These are phyloP conservation scores for Lecanosticta acicola DNA, from an alignment of 2,329 filamentous ascomycete species.

Conservation along the genomic window DNA sequence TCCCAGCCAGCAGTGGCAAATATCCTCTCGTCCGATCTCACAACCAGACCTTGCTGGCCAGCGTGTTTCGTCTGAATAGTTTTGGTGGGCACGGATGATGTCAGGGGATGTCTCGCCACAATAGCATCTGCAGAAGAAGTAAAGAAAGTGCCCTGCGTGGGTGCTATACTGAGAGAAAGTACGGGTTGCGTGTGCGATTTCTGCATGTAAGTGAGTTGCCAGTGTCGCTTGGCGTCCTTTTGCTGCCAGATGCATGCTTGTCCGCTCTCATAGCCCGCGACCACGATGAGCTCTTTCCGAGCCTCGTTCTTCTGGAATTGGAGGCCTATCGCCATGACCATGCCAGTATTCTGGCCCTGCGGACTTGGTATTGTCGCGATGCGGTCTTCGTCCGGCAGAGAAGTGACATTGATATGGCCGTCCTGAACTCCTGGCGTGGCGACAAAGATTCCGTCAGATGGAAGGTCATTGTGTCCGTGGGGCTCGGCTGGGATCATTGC, in stretches of 20 bases:
- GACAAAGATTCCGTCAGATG: constrained; percentile 50
- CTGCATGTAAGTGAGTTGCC: constrained; percentile 56
- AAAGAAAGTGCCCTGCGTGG: constrained; percentile 55
- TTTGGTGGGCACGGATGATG: constrained; percentile 8
- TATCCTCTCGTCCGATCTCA: constrained; percentile 75
- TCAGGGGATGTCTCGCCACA: constrained; percentile 68
- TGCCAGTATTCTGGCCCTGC: constrained; percentile 55
- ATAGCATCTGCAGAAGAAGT: constrained; percentile 78
- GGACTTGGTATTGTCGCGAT: constrained; percentile 53
- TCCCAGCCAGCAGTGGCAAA: constrained; percentile 95
- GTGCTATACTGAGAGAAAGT: constrained; percentile 53
- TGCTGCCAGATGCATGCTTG: constrained; percentile 54
- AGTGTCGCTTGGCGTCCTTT: constrained; percentile 39
- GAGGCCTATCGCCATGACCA: constrained; percentile 74
- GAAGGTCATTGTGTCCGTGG: constrained; percentile 10
- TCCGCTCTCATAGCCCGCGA: constrained; percentile 83
- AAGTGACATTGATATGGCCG: constrained; percentile 69
- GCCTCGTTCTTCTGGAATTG: constrained; percentile 38
- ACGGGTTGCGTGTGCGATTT: constrained; percentile 74
- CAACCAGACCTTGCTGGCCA: constrained; percentile 73
- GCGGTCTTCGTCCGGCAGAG: constrained; percentile 69
- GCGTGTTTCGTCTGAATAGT: constrained; percentile 73
- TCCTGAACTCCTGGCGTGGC: constrained; percentile 62
- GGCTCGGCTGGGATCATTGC: constrained; percentile 46
- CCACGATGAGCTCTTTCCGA: constrained; percentile 51